Percentiles rank a stretch among this genome's conserved stretches.
Conservation (phyloP, 768 basidiomycete species). For the Tricholoma furcatifolium region DNA sequence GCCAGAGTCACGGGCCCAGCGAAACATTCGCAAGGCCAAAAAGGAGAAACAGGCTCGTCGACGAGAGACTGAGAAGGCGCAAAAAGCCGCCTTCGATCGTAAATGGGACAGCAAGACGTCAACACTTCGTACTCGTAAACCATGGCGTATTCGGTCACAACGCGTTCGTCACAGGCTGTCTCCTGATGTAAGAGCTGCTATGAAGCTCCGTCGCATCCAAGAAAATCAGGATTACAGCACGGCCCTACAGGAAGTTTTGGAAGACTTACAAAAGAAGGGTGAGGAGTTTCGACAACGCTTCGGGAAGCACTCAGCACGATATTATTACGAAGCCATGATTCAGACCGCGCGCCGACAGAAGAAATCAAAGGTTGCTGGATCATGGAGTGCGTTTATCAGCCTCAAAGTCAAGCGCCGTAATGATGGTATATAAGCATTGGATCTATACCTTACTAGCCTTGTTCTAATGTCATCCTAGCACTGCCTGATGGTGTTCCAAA, state of each 20-base stretch:
- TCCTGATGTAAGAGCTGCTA: not conserved
- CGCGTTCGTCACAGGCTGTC: not conserved
- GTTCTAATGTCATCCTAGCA: too few relatives aligned
- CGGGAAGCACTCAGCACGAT: too few relatives aligned
- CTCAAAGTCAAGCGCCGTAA: constrained; percentile 1
- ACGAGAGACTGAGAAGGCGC: too few relatives aligned
- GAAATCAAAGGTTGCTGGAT: too few relatives aligned
- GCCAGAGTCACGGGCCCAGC: too few relatives aligned
- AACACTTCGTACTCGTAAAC: not conserved
- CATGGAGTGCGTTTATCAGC: constrained; percentile 4
- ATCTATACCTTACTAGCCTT: not conserved
- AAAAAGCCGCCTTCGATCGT: too few relatives aligned
- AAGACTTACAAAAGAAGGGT: not conserved
- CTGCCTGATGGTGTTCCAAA: not conserved
- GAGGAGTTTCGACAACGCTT: not conserved
- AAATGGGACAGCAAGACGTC: not conserved
- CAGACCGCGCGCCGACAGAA: too few relatives aligned
- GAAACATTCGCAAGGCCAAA: too few relatives aligned
- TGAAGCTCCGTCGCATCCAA: too few relatives aligned
- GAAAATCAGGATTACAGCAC: not conserved
- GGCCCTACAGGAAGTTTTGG: not conserved
- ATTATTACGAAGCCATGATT: too few relatives aligned
- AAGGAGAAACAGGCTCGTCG: too few relatives aligned
- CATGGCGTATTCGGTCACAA: not conserved
- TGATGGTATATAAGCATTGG: not conserved